Evolutionary conservation across 2,329 filamentous ascomycete species (phyloP).

Genomic region (Colletotrichum cuscutae): DNA sequence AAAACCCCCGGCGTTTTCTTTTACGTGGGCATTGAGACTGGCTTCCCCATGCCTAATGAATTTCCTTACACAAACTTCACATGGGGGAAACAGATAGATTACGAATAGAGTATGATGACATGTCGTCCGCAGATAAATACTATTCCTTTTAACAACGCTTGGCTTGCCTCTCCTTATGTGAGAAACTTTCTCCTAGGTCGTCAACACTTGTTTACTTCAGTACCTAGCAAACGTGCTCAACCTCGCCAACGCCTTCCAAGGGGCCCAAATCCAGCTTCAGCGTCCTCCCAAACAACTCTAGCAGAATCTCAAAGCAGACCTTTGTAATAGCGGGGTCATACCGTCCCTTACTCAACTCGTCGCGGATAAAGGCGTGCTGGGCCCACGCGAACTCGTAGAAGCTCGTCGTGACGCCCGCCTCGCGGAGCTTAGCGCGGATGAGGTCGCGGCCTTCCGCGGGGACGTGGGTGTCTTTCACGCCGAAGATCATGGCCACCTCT

Average conservation of each 20-base stretch:
- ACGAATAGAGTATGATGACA: conserved; percentile 35
- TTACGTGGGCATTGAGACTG: conserved; percentile 32
- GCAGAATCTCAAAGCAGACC: conserved; percentile 89
- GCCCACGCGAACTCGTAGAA: conserved; percentile 95
- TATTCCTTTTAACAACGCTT: conserved; percentile 31
- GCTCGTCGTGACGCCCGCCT: conserved; percentile 77
- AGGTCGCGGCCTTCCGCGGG: conserved; percentile 84
- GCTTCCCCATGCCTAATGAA: conserved; percentile 32
- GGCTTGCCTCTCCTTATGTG: background rate
- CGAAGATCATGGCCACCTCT: conserved; percentile 90
- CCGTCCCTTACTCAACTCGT: conserved; percentile 92
- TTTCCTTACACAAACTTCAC: conserved; percentile 17
- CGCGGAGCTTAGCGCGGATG: conserved; percentile 84
- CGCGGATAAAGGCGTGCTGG: conserved; percentile 93
- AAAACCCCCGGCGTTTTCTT: background rate
- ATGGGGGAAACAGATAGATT: conserved; percentile 20
- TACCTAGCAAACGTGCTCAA: conserved; percentile 80
- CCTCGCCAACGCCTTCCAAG: conserved; percentile 68
- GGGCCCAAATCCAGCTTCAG: conserved; percentile 83
- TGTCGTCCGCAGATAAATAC: conserved; percentile 36
- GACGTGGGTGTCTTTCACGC: conserved; percentile 90
- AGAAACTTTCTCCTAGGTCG: background rate
- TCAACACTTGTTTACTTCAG: background rate
- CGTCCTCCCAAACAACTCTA: conserved; percentile 84
- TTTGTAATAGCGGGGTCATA: conserved; percentile 90